These are phyloP conservation scores for Cyclotella baltica DNA, from an alignment of 108 stramenopile species.

Conservation along the genomic window DNA sequence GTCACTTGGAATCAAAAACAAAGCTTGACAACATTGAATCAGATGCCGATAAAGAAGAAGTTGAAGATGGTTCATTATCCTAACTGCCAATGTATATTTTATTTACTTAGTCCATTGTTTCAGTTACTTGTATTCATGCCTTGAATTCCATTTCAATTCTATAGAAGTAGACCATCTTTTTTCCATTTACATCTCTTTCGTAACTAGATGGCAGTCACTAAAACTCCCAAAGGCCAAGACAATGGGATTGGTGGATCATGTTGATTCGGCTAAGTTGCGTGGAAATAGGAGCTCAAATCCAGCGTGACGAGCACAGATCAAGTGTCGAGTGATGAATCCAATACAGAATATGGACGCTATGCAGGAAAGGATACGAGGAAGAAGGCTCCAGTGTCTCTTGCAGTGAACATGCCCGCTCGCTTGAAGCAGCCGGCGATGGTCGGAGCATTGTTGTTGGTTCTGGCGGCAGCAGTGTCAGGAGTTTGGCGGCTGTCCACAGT, in stretches of 20 bases:
- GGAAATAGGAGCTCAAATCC: neutral
- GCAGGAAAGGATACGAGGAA: neutral
- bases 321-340: neutral
- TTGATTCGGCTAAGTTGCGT: neutral
- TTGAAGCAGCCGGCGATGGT: neutral
- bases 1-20: neutral
- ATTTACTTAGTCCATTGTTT: no score
- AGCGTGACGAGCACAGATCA: no score
- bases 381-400: neutral
- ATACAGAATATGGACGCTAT: neutral
- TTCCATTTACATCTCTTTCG: neutral
- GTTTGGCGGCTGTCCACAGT: no score
- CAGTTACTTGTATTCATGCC: no score
- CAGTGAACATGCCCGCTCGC: neutral
- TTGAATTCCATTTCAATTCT: no score
- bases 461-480: no score
- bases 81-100: no score
- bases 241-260: no score
- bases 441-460: no score
- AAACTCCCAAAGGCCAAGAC: neutral
- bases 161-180: no score
- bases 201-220: conserved; percentile 4
- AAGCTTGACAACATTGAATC: neutral
- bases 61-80: neutral
- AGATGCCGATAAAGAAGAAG: neutral